A percentile compares a stretch with the other conserved stretches of the same genome.
Evolutionary conservation across 192 early-diverging fungal genomes (phyloP).

Genomic region (Coemansia sp.): DNA sequence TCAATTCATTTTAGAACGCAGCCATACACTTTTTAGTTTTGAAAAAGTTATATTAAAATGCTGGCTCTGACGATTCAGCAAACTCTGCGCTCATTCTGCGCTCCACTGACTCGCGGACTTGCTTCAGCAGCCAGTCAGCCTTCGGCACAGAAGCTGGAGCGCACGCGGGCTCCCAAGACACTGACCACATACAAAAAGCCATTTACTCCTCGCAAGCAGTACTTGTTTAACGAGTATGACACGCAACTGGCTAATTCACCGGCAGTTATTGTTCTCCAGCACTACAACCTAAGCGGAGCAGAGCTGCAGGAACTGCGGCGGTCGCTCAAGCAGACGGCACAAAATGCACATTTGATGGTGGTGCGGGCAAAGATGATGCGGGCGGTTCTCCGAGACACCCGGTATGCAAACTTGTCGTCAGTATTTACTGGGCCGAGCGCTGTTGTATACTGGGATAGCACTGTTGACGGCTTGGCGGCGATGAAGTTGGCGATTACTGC

Average conservation of each 20-base stretch:
- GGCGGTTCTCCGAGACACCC: constrained; percentile 48
- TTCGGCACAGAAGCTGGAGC: constrained; percentile 19
- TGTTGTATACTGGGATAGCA: constrained; percentile 33
- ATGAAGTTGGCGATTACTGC: constrained; percentile 35
- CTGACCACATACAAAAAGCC: constrained; percentile 53
- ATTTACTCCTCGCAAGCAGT: constrained; percentile 52
- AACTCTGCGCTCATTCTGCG: not conserved
- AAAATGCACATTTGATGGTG: constrained; percentile 36
- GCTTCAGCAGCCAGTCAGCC: not conserved
- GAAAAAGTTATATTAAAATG: not conserved
- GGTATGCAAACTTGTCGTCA: constrained; percentile 30
- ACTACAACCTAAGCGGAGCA: constrained; percentile 45
- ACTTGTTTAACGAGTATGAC: constrained; percentile 50
- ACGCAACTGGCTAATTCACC: constrained; percentile 26
- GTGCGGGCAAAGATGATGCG: constrained; percentile 46
- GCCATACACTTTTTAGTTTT: not conserved
- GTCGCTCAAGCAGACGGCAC: constrained; percentile 25
- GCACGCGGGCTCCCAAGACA: constrained; percentile 36
- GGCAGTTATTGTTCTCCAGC: constrained; percentile 37
- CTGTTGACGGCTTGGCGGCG: constrained; percentile 7
- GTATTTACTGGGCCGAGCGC: constrained; percentile 52
- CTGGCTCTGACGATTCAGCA: not conserved
- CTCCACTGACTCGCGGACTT: not conserved
- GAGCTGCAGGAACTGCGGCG: constrained; percentile 38
- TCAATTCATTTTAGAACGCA: not conserved